A percentile compares a stretch with the other conserved stretches of the same genome.
Conservation (phyloP, 2,329 filamentous ascomycete species). For the Colletotrichum sp. region DNA sequence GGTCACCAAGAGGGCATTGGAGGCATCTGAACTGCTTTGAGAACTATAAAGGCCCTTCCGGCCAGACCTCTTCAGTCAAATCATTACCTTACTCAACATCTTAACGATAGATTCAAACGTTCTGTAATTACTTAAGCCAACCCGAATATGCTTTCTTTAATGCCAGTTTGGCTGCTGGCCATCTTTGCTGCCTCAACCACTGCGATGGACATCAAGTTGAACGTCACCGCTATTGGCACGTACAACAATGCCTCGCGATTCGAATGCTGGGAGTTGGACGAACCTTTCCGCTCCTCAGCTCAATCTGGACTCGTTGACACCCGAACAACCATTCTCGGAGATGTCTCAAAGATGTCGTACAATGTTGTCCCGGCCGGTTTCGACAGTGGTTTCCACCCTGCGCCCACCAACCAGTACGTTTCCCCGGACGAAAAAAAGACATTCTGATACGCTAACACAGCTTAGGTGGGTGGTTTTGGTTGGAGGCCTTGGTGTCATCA, state of each 20-base stretch:
- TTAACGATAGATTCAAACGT: not conserved
- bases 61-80: not conserved
- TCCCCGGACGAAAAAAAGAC: too few species aligned
- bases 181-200: not conserved
- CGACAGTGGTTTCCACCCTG: not conserved
- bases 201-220: not conserved
- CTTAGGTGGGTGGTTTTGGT: not conserved
- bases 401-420: not conserved
- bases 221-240: not conserved
- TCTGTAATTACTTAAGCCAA: not conserved
- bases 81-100: too few species aligned
- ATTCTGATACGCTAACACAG: not conserved
- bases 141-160: not conserved
- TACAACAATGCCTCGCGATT: not conserved
- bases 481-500: not conserved
- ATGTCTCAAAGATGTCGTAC: not conserved
- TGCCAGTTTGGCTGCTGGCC: accelerated
- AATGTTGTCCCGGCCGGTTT: not conserved
- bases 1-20: not conserved
- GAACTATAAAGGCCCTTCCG: not conserved
- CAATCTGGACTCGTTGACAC: not conserved
- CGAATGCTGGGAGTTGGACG: not conserved
- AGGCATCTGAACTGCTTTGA: not conserved
- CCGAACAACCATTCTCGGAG: not conserved
- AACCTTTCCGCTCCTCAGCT: not conserved